phyloP scores from a whole-genome alignment of 805 yeast species.

The Monosporozyma siamensis region DNA sequence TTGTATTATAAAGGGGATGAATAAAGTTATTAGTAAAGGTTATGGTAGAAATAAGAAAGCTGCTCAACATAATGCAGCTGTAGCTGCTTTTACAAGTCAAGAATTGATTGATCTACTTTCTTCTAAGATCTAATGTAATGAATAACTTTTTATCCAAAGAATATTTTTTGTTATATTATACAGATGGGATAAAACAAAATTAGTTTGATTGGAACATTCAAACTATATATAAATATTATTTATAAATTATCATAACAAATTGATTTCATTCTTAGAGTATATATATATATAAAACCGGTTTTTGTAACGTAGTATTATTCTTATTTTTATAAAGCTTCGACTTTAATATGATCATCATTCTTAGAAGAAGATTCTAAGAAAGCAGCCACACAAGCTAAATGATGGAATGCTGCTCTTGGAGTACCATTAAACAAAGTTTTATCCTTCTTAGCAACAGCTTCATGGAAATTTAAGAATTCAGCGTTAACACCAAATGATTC shows the following conservation, averaged over 20 bases:
- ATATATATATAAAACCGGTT: too few relatives aligned
- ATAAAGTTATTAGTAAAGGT: conserved; percentile 9
- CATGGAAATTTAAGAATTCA: conserved; percentile 47
- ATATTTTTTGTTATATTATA: too few relatives aligned
- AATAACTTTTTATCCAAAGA: too few relatives aligned
- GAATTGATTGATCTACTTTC: not conserved
- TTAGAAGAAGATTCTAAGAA: conserved; percentile 59
- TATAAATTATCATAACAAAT: too few relatives aligned
- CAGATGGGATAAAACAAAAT: too few relatives aligned
- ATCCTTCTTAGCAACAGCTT: conserved; percentile 55
- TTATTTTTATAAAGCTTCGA: conserved; percentile 30
- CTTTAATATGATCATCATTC: conserved; percentile 42
- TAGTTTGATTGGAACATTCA: too few relatives aligned
- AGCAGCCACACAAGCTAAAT: conserved; percentile 83
- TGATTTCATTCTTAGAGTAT: too few relatives aligned
- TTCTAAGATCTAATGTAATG: too few relatives aligned
- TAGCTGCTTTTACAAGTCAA: conserved; percentile 3
- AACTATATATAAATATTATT: too few relatives aligned
- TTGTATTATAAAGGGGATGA: conserved; percentile 8
- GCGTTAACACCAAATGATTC: conserved; percentile 46
- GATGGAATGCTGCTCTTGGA: conserved; percentile 85
- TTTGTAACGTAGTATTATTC: too few relatives aligned
- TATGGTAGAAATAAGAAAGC: conserved; percentile 11
- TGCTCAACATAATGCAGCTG: conserved; percentile 14
- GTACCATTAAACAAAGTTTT: conserved; percentile 46